phyloP scores from a whole-genome alignment of 176 grass and related monocot species.

The Miscanthus lutarioriparius region DNA sequence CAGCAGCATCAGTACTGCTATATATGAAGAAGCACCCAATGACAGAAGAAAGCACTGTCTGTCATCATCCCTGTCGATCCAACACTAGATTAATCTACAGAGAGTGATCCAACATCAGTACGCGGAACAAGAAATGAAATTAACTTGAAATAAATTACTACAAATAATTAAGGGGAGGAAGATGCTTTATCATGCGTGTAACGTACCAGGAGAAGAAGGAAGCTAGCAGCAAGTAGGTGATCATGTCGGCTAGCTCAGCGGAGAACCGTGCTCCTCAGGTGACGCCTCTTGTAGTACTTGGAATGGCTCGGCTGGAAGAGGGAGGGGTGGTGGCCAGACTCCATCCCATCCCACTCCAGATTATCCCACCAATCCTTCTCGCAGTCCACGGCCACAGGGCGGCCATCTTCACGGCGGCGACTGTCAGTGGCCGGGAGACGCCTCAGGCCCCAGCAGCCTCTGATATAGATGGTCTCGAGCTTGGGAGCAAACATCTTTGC shows the following conservation, averaged over 20 bases:
- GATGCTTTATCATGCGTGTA: too few relatives aligned
- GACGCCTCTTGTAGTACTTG: neutral
- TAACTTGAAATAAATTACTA: too few relatives aligned
- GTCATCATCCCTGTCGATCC: too few relatives aligned
- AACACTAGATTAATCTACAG: too few relatives aligned
- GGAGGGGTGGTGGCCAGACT: neutral
- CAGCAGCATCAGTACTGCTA: too few relatives aligned
- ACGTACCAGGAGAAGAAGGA: neutral
- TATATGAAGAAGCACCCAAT: too few relatives aligned
- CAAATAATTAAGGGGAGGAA: neutral
- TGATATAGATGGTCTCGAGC: neutral
- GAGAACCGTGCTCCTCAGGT: neutral
- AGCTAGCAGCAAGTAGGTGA: neutral
- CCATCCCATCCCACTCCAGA: neutral
- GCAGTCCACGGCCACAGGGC: neutral
- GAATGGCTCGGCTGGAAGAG: neutral
- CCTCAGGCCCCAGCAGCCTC: conserved; percentile 18
- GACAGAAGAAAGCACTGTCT: too few relatives aligned
- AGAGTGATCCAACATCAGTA: too few relatives aligned
- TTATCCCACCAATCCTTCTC: conserved; percentile 29
- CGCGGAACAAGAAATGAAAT: too few relatives aligned
- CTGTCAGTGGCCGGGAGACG: neutral
- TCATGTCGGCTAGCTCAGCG: neutral
- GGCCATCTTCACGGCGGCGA: neutral
- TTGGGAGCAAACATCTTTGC: neutral